Evolutionary conservation across 495 filamentous ascomycete species (phyloP).

Genomic region (Aspergillus funiculosus): DNA sequence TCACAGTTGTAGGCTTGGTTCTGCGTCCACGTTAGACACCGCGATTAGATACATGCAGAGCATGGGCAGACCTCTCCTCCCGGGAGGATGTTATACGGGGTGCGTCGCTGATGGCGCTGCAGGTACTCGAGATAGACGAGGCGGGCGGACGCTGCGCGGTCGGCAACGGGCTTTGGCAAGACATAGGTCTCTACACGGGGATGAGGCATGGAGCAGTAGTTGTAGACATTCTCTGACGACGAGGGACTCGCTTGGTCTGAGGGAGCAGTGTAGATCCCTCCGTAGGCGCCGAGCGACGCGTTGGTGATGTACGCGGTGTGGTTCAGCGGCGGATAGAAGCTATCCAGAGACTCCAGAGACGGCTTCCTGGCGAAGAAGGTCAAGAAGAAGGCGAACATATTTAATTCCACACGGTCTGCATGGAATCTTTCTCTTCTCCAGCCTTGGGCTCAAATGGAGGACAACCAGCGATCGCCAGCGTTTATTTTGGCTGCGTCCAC

Average conservation of each 20-base stretch:
- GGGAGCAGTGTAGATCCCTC: slow-evolving; percentile 35
- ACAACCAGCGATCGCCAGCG: no score
- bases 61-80: slow-evolving; percentile 40
- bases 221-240: slow-evolving; percentile 33
- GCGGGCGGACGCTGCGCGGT: slow-evolving; percentile 26
- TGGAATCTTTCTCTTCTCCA: no score
- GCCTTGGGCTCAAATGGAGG: no score
- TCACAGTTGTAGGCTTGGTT: slow-evolving; percentile 41
- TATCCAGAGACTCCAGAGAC: slow-evolving; percentile 26
- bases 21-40: slow-evolving; percentile 16
- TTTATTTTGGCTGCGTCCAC: no score
- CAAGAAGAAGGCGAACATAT: no score
- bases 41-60: no score
- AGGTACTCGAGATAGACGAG: slow-evolving; percentile 40
- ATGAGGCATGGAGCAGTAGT: slow-evolving; percentile 46
- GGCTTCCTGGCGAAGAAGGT: no score
- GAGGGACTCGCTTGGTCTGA: slow-evolving; percentile 27
- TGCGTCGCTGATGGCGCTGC: slow-evolving; percentile 39
- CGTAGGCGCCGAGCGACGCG: slow-evolving; percentile 35
- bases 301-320: slow-evolving; percentile 37
- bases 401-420: no score
- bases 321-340: slow-evolving; percentile 40
- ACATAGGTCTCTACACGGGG: slow-evolving; percentile 32
- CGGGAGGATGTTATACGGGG: slow-evolving; percentile 40
- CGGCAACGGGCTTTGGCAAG: slow-evolving; percentile 26